These are phyloP conservation scores for Albizia julibrissin DNA, from an alignment of 306 rosid species.

Conservation along the genomic window DNA sequence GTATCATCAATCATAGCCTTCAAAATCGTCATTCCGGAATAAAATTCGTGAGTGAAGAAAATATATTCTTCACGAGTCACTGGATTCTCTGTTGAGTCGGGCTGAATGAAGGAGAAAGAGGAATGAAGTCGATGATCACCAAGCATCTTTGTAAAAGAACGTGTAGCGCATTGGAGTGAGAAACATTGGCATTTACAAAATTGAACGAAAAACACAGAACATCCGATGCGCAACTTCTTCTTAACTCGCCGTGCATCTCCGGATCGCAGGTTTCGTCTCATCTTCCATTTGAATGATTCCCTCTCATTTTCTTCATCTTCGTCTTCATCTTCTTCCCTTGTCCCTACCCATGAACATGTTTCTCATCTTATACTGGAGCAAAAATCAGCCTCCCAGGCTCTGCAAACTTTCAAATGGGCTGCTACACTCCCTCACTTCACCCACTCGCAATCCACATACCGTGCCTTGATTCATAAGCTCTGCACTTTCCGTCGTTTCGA, in stretches of 20 bases:
- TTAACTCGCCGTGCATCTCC: conserved; percentile 12
- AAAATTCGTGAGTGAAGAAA: no score
- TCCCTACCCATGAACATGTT: conserved; percentile 52
- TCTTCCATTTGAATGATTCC: conserved; percentile 15
- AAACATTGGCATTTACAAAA: no score
- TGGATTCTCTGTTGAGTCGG: no score
- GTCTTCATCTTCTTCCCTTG: conserved; percentile 34
- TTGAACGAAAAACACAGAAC: background rate
- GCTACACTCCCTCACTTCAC: conserved; percentile 53
- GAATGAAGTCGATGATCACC: no score
- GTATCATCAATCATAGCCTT: no score
- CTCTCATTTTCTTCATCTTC: background rate
- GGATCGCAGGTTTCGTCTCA: background rate
- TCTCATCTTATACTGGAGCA: conserved; percentile 58
- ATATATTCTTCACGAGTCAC: no score
- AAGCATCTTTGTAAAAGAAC: no score
- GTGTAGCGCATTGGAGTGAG: no score
- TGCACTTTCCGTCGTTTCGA: conserved; percentile 63
- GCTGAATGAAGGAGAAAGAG: no score
- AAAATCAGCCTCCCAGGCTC: conserved; percentile 52
- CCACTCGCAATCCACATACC: conserved; percentile 70
- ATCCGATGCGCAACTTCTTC: background rate
- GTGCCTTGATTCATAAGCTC: conserved; percentile 63
- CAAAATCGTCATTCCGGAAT: no score
- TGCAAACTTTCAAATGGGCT: conserved; percentile 76